Conservation (phyloP, 805 yeast species). For the Ogataea paraovalis region DNA sequence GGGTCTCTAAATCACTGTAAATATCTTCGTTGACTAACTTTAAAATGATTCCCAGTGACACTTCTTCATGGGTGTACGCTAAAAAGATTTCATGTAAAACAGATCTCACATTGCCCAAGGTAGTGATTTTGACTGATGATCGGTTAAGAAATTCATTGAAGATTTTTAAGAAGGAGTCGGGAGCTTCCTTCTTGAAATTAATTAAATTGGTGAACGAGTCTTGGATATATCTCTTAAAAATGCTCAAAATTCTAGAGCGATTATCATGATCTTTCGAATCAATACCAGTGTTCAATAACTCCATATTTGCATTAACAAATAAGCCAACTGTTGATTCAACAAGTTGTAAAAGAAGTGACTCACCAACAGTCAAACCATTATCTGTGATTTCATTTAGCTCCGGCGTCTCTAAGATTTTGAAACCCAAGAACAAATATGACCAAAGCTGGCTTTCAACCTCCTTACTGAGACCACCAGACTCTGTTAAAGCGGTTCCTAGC, state of each 20-base stretch:
- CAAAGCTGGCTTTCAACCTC: conserved; percentile 31
- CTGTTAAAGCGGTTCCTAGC: conserved; percentile 21
- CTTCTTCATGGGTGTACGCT: conserved; percentile 62
- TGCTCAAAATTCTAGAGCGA: conserved; percentile 21
- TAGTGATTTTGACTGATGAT: conserved; percentile 44
- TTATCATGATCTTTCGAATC: not conserved
- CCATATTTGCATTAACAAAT: conserved; percentile 27
- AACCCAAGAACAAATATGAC: conserved; percentile 33
- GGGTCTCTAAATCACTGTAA: conserved; percentile 38
- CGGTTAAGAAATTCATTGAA: conserved; percentile 51
- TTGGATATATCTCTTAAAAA: conserved; percentile 38
- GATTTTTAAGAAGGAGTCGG: conserved; percentile 47
- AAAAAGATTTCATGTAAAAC: conserved; percentile 60
- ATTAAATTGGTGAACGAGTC: conserved; percentile 40
- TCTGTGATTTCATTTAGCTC: conserved; percentile 15
- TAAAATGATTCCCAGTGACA: conserved; percentile 47
- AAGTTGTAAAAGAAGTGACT: conserved; percentile 36
- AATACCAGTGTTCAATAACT: conserved; percentile 3
- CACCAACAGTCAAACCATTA: conserved; percentile 27
- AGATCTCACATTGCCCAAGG: conserved; percentile 54
- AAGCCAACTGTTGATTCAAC: conserved; percentile 36
- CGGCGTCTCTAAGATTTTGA: conserved; percentile 28
- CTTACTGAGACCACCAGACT: conserved; percentile 6
- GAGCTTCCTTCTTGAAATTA: conserved; percentile 24
- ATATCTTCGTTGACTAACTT: conserved; percentile 56